Evolutionary conservation across 1,139 yeast genomes (phyloP), one percentile per base, ranked within the genome.

Genomic region (Blastobotrys malaysiensis): DNA sequence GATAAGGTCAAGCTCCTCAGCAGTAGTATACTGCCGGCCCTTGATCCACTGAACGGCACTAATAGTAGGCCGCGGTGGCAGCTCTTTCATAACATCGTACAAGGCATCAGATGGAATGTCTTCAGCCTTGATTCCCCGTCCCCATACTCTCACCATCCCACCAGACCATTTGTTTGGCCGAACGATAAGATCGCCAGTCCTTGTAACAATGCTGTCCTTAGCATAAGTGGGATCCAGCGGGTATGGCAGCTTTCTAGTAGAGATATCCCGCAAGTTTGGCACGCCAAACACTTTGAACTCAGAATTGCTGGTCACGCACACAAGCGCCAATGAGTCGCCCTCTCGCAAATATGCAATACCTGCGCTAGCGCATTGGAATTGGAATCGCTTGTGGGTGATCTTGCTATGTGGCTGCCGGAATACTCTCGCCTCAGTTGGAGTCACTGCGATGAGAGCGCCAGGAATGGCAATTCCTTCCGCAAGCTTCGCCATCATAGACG

Each of bases 1-100:
- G 24, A 68, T 54, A n/a, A 59, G 52, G 57, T 75, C 77, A n/a
- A 75, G 63, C 49, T 88, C 96, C 1, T 78, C 77, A 36, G 79
- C 70, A 2, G 82, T 74, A 14, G 86, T 77, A 57, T 78, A 77
- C 45, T 80, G 81, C 1, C 84, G 78, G 5, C 97, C 96, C 61
- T 85, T 83, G 9, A 95, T 89, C 95, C 97, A 88, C 70, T 86
- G 95, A 53, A 88, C 75, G 0, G 95, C 82, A 51, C 90, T 82
- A 5, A 88, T 83, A 3, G 82, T 77, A 1, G 99, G 99, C 49
- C 98, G 77, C 21, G 83, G 81, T 1, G 97, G 96, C 11, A 87
- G 81, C 9, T 57, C 59, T 53, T 73, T 72, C 62, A 72, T 69
- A 11, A 72, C 69, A 52, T 79, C 82, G 57, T 74, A 78, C 43